Percentiles rank a stretch among this genome's conserved stretches.
These are phyloP conservation scores for Ambrosia trifida DNA, from an alignment of 129 eudicot genomes.

Conservation along the genomic window DNA sequence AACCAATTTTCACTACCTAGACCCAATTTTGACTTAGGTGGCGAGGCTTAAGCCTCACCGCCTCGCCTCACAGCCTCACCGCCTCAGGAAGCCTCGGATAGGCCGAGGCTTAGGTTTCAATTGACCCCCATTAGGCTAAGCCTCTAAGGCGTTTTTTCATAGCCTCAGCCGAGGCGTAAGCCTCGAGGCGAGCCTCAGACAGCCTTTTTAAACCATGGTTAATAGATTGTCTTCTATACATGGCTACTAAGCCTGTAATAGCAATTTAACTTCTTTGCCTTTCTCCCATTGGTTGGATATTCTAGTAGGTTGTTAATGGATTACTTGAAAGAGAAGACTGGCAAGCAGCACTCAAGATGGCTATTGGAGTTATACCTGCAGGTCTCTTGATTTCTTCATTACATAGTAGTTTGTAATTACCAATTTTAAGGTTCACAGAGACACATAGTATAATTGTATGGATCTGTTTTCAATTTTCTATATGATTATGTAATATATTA, in stretches of 20 bases:
- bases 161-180: no score
- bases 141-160: no score
- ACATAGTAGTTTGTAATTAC: not conserved
- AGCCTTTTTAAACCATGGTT: no score
- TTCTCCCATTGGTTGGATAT: constrained; percentile 18
- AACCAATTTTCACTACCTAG: no score
- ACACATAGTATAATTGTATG: not conserved
- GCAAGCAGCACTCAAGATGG: constrained; percentile 65
- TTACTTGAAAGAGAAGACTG: constrained; percentile 84
- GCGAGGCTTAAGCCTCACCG: no score
- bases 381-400: constrained; percentile 39
- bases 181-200: no score
- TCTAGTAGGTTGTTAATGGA: constrained; percentile 90
- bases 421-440: not conserved
- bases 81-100: no score
- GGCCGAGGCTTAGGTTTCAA: no score
- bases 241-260: not conserved
- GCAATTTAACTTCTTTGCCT: constrained; percentile 5
- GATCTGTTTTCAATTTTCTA: not conserved
- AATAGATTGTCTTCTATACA: constrained; percentile 9
- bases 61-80: no score
- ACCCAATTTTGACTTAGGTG: no score
- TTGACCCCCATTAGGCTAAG: no score
- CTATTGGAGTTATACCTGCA: constrained; percentile 95
- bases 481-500: not conserved